phyloP scores from a whole-genome alignment of 1,284 basidiomycete species.

The Cerioporus squamosus region DNA sequence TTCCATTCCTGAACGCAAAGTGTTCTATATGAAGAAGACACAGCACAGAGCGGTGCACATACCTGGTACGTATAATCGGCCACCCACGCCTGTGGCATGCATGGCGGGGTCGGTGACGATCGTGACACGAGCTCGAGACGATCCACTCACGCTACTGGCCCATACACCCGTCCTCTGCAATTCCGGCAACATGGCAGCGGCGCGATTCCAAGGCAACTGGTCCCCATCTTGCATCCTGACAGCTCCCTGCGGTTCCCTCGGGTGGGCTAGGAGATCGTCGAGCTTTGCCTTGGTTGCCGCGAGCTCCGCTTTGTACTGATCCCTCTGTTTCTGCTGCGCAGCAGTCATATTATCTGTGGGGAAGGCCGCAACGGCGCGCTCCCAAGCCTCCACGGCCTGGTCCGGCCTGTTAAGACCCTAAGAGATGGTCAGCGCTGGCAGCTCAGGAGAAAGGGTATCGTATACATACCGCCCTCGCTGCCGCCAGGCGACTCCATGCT shows the following conservation, averaged over 20 bases:
- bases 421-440: neutral
- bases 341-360: conserved; percentile 25
- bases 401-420: conserved; percentile 21
- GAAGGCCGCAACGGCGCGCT: conserved; percentile 26
- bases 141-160: neutral
- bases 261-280: neutral
- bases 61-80: neutral
- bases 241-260: neutral
- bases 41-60: neutral
- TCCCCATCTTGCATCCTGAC: neutral
- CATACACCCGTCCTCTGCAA: neutral
- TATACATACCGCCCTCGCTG: conserved; percentile 34
- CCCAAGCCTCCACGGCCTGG: conserved; percentile 20
- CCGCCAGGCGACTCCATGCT: conserved; percentile 39
- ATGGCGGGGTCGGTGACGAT: neutral
- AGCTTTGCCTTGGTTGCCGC: neutral
- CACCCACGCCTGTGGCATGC: neutral
- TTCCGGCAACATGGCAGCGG: neutral
- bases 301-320: conserved; percentile 29
- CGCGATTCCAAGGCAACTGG: neutral
- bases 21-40: neutral
- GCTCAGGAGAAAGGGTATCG: neutral
- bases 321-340: conserved; percentile 31
- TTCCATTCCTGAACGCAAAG: neutral
- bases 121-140: neutral